Evolutionary conservation across 495 filamentous ascomycete genomes (phyloP).

Genomic region (Talaromyces stipitatus): DNA sequence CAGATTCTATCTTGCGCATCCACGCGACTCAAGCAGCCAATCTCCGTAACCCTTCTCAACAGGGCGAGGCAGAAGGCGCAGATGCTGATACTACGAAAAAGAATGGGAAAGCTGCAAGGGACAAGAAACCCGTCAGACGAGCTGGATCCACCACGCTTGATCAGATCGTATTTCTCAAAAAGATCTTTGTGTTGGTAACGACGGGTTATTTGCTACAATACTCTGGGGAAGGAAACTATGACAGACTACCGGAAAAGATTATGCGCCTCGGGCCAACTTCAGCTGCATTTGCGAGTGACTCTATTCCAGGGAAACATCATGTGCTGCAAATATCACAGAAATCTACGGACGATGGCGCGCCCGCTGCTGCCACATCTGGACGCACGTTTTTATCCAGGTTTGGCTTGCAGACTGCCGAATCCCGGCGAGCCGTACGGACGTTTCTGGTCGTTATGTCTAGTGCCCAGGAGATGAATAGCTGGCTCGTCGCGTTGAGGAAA

Average conservation of each 20-base stretch:
- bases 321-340: constrained; percentile 84
- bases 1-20: constrained; percentile 54
- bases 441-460: constrained; percentile 76
- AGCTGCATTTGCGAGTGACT: constrained; percentile 88
- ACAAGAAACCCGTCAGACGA: constrained; percentile 39
- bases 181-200: constrained; percentile 74
- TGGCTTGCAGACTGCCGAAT: constrained; percentile 52
- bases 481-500: constrained; percentile 57
- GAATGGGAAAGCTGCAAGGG: constrained; percentile 33
- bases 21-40: constrained; percentile 38
- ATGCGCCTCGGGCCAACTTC: constrained; percentile 77
- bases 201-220: constrained; percentile 87
- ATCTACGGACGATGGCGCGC: constrained; percentile 54
- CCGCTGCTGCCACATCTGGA: constrained; percentile 38
- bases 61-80: constrained; percentile 23
- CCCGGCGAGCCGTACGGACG: constrained; percentile 54
- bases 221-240: constrained; percentile 66
- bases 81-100: constrained; percentile 19
- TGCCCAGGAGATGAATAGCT: constrained; percentile 79
- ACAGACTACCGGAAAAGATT: constrained; percentile 81
- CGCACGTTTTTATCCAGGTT: constrained; percentile 65
- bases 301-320: constrained; percentile 86
- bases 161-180: constrained; percentile 71
- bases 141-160: constrained; percentile 44
- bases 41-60: constrained; percentile 10